Base-by-base conservation (phyloP, 176 grass and related monocot genomes). In the Echinochloa phyllopogon region DNA sequence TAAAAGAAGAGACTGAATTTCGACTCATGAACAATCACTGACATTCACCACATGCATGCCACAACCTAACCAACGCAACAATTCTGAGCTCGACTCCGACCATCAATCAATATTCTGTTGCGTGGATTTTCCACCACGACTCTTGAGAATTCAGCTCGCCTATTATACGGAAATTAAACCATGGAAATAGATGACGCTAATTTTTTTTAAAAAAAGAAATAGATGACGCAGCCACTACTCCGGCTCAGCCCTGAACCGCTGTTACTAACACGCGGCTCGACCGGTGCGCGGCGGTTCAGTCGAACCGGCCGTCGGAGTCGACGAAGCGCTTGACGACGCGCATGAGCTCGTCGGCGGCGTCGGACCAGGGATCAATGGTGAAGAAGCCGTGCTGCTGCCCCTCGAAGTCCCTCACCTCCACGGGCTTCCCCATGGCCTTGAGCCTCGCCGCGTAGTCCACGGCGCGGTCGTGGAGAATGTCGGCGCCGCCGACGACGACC, bases 301-400 rank as follows among this genome's bases (percentile, higher is more conserved):
- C 66, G 84, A 90, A 59, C 8, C 55, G 64, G 21, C 88, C 84
- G 59, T 79, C 84, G 1, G 67, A 45, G 33, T 89, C 76, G 44
- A 95, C 61, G 75, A 98, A 95, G 7, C 69, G 89, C 87, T 91
- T 89, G 81, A 98, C 25, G 64, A 57, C 60, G 44, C 63, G 61
- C 93, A 98, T 98, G 66, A 98, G 89, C 75, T 92, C 63, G 39
- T 70, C 85, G 40, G 96, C 72, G 17, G 91, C 69, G 52, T 85
- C 89, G 39, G 87, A 94, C 89, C 93, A 94, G 0, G 93, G 91
- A 11, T 92, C 83, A 64, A 95, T 87, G 71, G 93, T 98, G 87
- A 94, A 98, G 91, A 98, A 98, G 1, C 93, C 93, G 36, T 98
- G 96, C 66, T 98, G 93, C 90, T 98, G 89, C 12, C 89, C 91